These are phyloP conservation scores for Spizellomyces punctatus DNA, from an alignment of 192 early-diverging fungal genomes.

Conservation along the genomic window DNA sequence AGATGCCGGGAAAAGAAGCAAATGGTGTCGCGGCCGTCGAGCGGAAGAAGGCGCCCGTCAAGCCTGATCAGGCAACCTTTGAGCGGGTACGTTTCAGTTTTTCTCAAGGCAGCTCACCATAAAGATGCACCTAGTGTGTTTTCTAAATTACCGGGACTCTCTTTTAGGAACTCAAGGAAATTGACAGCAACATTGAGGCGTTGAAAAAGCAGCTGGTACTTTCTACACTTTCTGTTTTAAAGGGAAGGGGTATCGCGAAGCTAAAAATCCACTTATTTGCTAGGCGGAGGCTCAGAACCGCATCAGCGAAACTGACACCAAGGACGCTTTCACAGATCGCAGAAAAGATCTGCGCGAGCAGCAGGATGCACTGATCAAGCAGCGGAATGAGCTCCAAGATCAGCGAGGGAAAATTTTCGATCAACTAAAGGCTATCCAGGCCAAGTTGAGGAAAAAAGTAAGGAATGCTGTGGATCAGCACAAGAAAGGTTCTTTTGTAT, in stretches of 20 bases:
- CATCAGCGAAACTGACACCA: conserved; percentile 60
- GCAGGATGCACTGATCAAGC: conserved; percentile 68
- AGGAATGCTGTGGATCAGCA: background rate
- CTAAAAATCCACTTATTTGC: background rate
- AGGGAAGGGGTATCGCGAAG: background rate
- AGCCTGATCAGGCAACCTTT: conserved; percentile 52
- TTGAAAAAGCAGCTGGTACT: conserved; percentile 59
- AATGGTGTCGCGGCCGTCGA: conserved; percentile 4
- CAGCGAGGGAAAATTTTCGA: conserved; percentile 72
- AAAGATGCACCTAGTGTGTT: background rate
- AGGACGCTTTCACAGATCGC: conserved; percentile 54
- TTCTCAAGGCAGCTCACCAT: background rate
- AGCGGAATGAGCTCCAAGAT: conserved; percentile 73
- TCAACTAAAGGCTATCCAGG: conserved; percentile 69
- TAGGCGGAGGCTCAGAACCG: conserved; percentile 59
- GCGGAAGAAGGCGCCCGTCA: conserved; percentile 36
- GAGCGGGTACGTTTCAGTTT: background rate
- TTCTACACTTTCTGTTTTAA: background rate
- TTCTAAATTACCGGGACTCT: background rate
- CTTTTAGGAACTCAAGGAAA: conserved; percentile 42
- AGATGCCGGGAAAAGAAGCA: conserved; percentile 1
- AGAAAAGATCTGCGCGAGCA: conserved; percentile 63
- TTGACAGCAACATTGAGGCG: conserved; percentile 58
- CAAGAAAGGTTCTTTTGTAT: background rate
- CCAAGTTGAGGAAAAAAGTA: conserved; percentile 81